Evolutionary conservation across 1,284 basidiomycete species (phyloP), one percentile per base, ranked within the genome.

Genomic region (Ceratobasidium sp.): DNA sequence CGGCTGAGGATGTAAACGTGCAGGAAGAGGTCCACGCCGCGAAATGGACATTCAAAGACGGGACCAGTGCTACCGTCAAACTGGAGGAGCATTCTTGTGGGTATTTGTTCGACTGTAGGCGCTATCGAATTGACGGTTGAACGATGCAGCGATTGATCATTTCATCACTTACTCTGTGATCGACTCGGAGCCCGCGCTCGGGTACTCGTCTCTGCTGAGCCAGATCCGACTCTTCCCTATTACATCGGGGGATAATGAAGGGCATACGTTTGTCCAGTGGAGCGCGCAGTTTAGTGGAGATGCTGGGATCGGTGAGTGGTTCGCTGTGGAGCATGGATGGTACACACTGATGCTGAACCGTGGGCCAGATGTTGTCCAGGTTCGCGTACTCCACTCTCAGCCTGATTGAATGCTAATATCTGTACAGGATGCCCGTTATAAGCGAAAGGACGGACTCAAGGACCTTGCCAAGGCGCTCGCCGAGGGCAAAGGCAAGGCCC

Each of bases 221-320:
- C 65, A 69, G 53, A 69, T 69, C 41, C 65, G 65, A 41, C 41
- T 69, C 28, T 69, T 58, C 65, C 65, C 65, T n/a, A 26, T 69
- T 26, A 58, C 65, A 8, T 57, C 65, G 23, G 65, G 65, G 1
- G 65, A 57, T 18, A 52, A 69, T 43, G 39, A 41, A 0, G 65
- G 65, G 41, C 53, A 48, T 41, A 69, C 65, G 65, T 69, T 69
- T 69, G 65, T 69, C 21, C 65, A 69, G 30, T 69, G 65, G 65
- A 69, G 65, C 28, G 65, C 53, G 18, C 65, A 69, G 41, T 69
- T 69, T 46, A 69, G 65, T 26, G 65, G 65, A 18, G 65, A 69
- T 18, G 65, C 65, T 8, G 65, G 53, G 18, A 48, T 69, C 1
- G 65, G 65, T 69, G 65, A 69, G 65, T 69, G 39, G 1, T 23